Evolutionary conservation across 2,329 filamentous ascomycete genomes (phyloP).

Genomic region (Curvularia spicifera): DNA sequence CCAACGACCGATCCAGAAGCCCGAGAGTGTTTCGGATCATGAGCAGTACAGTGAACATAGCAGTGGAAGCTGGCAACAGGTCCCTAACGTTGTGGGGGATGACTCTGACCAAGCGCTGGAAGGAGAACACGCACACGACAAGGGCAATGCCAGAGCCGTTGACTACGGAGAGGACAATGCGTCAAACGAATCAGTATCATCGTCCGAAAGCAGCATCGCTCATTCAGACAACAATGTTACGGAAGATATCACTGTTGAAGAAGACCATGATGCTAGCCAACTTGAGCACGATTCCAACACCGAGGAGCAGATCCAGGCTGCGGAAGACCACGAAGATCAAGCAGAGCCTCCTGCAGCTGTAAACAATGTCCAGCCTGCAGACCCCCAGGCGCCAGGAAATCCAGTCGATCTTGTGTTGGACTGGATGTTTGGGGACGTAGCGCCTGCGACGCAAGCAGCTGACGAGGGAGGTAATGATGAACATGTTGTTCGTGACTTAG

Average conservation of each 20-base stretch:
- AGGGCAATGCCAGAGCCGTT: slow-evolving; percentile 37
- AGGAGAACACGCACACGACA: slow-evolving; percentile 30
- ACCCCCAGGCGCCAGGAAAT: slow-evolving; percentile 21
- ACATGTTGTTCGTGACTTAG: slow-evolving; percentile 64
- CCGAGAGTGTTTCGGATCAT: slow-evolving; percentile 27
- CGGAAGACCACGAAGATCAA: slow-evolving; percentile 4
- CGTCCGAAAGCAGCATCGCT: slow-evolving; percentile 7
- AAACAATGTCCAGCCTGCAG: slow-evolving; percentile 15
- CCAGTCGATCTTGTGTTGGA: slow-evolving; percentile 48
- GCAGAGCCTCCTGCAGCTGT: slow-evolving; percentile 13
- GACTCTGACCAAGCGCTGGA: slow-evolving; percentile 38
- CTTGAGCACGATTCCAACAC: slow-evolving; percentile 5
- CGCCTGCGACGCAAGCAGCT: slow-evolving; percentile 32
- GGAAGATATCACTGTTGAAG: slow-evolving; percentile 6
- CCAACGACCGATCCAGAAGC: slow-evolving; percentile 8
- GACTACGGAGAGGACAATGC: slow-evolving; percentile 12
- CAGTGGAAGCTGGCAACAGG: slow-evolving; percentile 51
- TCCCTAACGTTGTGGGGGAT: slow-evolving; percentile 39
- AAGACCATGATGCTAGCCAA: slow-evolving; percentile 11
- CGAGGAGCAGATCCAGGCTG: slow-evolving; percentile 5
- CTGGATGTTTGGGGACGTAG: slow-evolving; percentile 59
- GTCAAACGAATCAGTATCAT: slow-evolving; percentile 6
- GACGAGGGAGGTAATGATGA: slow-evolving; percentile 60
- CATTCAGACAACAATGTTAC: slow-evolving; percentile 11
- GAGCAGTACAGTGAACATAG: slow-evolving; percentile 47